Evolutionary conservation across 2,329 filamentous ascomycete genomes (phyloP), one percentile per base, ranked within the genome.

Genomic region (Tolypocladium tundrense): DNA sequence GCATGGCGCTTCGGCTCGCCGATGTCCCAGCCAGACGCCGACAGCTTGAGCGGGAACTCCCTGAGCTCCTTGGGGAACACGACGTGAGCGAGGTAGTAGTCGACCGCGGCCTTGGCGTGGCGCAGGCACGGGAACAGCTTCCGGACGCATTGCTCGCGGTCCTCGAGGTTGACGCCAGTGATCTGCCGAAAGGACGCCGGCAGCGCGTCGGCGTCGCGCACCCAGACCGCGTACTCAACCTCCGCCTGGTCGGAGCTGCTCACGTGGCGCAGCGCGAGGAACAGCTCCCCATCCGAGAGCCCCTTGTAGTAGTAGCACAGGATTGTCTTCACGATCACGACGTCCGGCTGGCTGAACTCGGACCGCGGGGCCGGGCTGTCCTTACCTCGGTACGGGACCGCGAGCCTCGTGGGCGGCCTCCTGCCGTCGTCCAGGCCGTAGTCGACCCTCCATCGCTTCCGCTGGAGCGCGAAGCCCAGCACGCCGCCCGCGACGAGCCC

Each of bases 1-100:
- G 78, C 74, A 24, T 82, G 70, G 0, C 21, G 7, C 57, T 79
- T 85, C 5, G 53, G 53, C 42, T 72, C 66, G 0, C 73, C 82
- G 21, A 90, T 71, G 60, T 90, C 85, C 87, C 86, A 90, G 0
- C 85, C 86, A 0, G 86, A 89, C 0, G 83, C 77, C 0, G 82
- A 84, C 0, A 90, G 69, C 60, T 88, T 90, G 10, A 76, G 57
- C 0, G 80, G 79, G 53, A 88, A 90, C 59, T 88, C 81, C 27
- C 79, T 84, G 60, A 82, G 78, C 27, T 86, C 79, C 39, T 77
- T 82, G 0, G 84, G 77, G 60, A 90, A 90, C 0, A 87, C 79
- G 0, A 85, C 65, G 6, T 75, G 67, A 0, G 70, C 68, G 0
- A 92, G 67, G 64, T 81, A 91, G 61, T 84, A 90, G 60, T 91